These are phyloP conservation scores for Scheffersomyces parashehatae DNA, from an alignment of 1,139 yeast genomes.

Conservation along the genomic window DNA sequence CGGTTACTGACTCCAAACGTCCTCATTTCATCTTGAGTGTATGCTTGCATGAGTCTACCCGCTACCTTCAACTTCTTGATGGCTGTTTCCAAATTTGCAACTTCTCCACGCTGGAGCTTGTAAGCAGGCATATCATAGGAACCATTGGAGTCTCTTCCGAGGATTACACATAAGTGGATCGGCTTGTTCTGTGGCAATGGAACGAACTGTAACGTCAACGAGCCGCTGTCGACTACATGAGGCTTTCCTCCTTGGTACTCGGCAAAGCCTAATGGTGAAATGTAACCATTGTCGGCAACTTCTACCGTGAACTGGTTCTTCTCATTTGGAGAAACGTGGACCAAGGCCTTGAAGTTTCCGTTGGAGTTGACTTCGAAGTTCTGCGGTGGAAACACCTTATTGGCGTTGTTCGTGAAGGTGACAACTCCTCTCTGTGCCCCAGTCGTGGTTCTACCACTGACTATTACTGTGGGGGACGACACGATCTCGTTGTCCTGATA, in stretches of 20 bases:
- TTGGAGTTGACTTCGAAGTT: conserved; percentile 62
- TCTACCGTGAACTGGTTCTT: conserved; percentile 42
- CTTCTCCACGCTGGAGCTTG: conserved; percentile 55
- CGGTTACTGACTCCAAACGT: conserved; percentile 78
- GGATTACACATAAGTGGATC: conserved; percentile 71
- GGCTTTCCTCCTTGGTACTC: conserved; percentile 19
- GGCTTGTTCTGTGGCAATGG: conserved; percentile 75
- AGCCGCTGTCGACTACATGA: conserved; percentile 25
- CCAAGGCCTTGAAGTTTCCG: conserved; percentile 71
- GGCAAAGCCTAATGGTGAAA: conserved; percentile 32
- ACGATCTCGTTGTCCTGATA: conserved; percentile 39
- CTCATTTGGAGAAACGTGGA: conserved; percentile 68
- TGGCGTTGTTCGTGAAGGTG: conserved; percentile 39
- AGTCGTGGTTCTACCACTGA: conserved; percentile 31
- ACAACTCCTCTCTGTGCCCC: conserved; percentile 24
- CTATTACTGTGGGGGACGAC: conserved; percentile 42
- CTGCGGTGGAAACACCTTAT: conserved; percentile 65
- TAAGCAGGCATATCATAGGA: conserved; percentile 71
- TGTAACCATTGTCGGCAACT: conserved; percentile 24
- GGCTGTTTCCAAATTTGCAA: conserved; percentile 74
- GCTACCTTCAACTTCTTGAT: conserved; percentile 77
- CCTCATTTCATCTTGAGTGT: conserved; percentile 88
- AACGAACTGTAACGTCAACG: conserved; percentile 45
- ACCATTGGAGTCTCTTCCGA: conserved; percentile 77
- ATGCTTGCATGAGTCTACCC: conserved; percentile 90